A percentile compares a stretch with the other conserved stretches of the same genome.
phyloP scores from a whole-genome alignment of 371 early-diverging fungal genomes.

The Blastocladiella emersonii region DNA sequence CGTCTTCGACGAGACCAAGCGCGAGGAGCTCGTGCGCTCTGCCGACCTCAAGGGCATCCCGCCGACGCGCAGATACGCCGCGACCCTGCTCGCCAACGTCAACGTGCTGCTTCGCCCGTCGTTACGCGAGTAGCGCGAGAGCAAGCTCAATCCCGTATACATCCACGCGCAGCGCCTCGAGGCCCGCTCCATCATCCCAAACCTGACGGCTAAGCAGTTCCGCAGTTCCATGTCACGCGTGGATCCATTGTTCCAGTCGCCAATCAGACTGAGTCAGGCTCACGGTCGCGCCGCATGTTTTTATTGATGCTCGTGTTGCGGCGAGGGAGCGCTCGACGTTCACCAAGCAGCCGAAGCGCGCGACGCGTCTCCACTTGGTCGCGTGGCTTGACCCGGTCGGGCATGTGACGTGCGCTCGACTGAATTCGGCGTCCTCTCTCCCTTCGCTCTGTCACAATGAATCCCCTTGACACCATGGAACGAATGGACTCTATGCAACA shows the following conservation, averaged over 20 bases:
- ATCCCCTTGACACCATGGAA: too few species aligned
- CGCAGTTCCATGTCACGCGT: slow-evolving; percentile 51
- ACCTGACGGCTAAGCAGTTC: slow-evolving; percentile 88
- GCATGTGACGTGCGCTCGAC: too few species aligned
- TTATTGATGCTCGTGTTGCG: too few species aligned
- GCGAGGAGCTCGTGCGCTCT: slow-evolving; percentile 43
- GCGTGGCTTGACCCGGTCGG: too few species aligned
- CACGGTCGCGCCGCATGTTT: too few species aligned
- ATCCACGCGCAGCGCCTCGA: slow-evolving; percentile 61
- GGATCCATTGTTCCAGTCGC: slow-evolving; percentile 62
- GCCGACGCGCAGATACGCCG: slow-evolving; percentile 78
- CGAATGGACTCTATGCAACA: too few species aligned
- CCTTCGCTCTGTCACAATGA: too few species aligned
- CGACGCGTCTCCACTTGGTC: too few species aligned
- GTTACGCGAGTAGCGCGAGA: slow-evolving; percentile 75
- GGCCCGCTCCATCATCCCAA: slow-evolving; percentile 85
- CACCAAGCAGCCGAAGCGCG: too few species aligned
- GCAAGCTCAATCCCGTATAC: slow-evolving; percentile 61
- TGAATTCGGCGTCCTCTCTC: too few species aligned
- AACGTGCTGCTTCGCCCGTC: slow-evolving; percentile 95
- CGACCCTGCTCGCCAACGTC: slow-evolving; percentile 82
- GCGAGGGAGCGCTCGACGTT: too few species aligned
- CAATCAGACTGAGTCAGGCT: slow-evolving; percentile 59
- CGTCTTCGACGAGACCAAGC: slow-evolving; percentile 62
- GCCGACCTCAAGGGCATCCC: slow-evolving; percentile 33